Conservation (phyloP, 306 rosid genomes). For the Quercus dentata region DNA sequence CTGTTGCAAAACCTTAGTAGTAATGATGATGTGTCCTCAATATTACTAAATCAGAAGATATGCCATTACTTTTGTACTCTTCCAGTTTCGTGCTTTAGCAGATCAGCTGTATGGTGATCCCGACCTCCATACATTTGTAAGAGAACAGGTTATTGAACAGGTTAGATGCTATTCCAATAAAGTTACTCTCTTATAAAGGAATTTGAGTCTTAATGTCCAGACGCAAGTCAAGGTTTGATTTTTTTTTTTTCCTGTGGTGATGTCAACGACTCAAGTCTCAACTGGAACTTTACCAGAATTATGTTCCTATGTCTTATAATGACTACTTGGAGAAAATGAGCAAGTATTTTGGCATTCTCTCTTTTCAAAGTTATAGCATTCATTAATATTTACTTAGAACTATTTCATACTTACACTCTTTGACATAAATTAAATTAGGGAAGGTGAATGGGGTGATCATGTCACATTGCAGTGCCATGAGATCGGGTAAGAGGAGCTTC, state of each 20-base stretch:
- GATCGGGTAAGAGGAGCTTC: conserved; percentile 63
- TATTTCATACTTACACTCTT: conserved; percentile 17
- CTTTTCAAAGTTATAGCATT: background rate
- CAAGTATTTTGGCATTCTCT: conserved; percentile 46
- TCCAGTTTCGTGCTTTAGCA: conserved; percentile 86
- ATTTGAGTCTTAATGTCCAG: conserved; percentile 9
- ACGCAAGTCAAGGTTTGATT: background rate
- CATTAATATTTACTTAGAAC: background rate
- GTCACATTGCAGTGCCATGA: conserved; percentile 85
- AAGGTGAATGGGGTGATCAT: conserved; percentile 98
- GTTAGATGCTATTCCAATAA: conserved; percentile 27
- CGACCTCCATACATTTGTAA: conserved; percentile 64
- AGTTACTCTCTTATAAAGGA: background rate
- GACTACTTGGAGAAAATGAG: conserved; percentile 81
- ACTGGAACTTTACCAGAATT: conserved; percentile 60
- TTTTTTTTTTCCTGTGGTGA: background rate
- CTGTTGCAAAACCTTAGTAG: background rate
- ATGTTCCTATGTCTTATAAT: conserved; percentile 72
- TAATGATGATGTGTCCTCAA: background rate
- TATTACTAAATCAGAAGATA: conserved; percentile 5
- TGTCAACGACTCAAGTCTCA: conserved; percentile 51
- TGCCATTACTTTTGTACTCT: conserved; percentile 26
- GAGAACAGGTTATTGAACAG: conserved; percentile 77
- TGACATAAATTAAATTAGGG: conserved; percentile 48
- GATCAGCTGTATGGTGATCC: conserved; percentile 90